Evolutionary conservation across 1,284 basidiomycete genomes (phyloP).

Genomic region (Cryptococcus sp.): DNA sequence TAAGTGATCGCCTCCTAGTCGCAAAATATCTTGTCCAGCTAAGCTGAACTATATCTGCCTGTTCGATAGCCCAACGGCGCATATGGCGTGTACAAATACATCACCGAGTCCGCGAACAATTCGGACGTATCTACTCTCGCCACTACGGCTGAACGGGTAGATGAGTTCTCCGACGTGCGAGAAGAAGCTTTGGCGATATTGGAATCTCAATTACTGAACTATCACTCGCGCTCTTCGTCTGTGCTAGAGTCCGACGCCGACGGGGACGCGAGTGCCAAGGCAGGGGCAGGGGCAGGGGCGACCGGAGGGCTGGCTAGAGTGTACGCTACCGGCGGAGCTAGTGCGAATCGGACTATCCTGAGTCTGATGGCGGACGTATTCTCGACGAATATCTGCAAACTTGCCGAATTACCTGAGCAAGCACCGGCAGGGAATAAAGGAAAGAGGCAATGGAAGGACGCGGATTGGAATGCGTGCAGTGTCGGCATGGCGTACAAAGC

Average conservation of each 20-base stretch:
- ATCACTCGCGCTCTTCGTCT: slow-evolving; percentile 37
- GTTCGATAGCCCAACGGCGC: slow-evolving; percentile 38
- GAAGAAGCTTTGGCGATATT: slow-evolving; percentile 78
- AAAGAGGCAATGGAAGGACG: slow-evolving; percentile 25
- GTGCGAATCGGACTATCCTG: slow-evolving; percentile 70
- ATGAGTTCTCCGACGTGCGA: slow-evolving; percentile 46
- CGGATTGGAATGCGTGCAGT: slow-evolving; percentile 47
- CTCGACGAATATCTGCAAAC: slow-evolving; percentile 64
- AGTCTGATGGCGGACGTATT: slow-evolving; percentile 78
- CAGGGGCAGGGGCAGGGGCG: too few relatives aligned
- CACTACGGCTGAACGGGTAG: slow-evolving; percentile 26
- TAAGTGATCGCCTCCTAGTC: slow-evolving; percentile 64
- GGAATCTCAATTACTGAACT: slow-evolving; percentile 74
- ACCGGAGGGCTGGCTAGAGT: slow-evolving; percentile 60
- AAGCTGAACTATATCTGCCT: slow-evolving; percentile 60
- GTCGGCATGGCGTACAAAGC: slow-evolving; percentile 52
- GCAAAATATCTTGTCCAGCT: slow-evolving; percentile 58
- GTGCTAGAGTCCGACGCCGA: slow-evolving; percentile 63
- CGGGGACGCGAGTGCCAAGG: too few relatives aligned
- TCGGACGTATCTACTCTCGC: too few relatives aligned
- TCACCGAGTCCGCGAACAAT: slow-evolving; percentile 19
- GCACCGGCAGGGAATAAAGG: too few relatives aligned
- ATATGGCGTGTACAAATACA: slow-evolving; percentile 42
- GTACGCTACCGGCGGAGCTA: slow-evolving; percentile 78
- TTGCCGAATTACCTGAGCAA: slow-evolving; percentile 30